Conservation (phyloP, 83 land plant genomes). For the Diphasiastrum complanatum region DNA sequence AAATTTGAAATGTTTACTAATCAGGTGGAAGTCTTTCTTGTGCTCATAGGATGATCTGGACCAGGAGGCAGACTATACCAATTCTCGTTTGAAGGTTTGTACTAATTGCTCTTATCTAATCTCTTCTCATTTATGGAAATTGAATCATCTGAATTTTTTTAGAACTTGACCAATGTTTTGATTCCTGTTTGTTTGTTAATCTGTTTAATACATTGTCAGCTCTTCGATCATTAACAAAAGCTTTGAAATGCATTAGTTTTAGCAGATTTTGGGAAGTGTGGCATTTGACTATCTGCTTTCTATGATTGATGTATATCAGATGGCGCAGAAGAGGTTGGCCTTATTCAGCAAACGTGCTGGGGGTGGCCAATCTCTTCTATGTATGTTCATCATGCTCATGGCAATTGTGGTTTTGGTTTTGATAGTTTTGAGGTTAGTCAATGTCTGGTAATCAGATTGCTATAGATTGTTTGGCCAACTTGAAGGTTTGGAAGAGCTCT, state of each 20-base stretch:
- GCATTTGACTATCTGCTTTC: background rate
- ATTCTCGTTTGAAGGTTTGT: slow-evolving; percentile 58
- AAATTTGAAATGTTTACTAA: background rate
- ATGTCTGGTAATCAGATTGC: slow-evolving; percentile 56
- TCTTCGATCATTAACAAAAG: too few relatives aligned
- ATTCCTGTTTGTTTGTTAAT: too few relatives aligned
- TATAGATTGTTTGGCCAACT: too few relatives aligned
- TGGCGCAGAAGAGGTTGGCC: slow-evolving; percentile 62
- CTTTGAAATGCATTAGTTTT: background rate
- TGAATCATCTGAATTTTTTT: background rate
- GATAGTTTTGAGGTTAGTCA: slow-evolving; percentile 48
- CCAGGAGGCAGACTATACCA: slow-evolving; percentile 66
- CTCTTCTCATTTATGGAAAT: background rate
- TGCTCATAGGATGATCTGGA: slow-evolving; percentile 69
- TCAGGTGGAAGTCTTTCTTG: background rate
- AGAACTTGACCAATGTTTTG: background rate
- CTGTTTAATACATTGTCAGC: too few relatives aligned
- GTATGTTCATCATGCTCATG: slow-evolving; percentile 48
- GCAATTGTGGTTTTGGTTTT: slow-evolving; percentile 61
- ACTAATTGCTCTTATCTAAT: too few relatives aligned
- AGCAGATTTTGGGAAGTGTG: background rate
- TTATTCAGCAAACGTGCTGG: slow-evolving; percentile 57
- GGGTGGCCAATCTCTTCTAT: slow-evolving; percentile 62
- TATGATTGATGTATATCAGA: slow-evolving; percentile 37
- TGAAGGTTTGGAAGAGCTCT: too few relatives aligned